Conservation (phyloP, 106 monocot species). For the Dioscorea zingiberensis region DNA sequence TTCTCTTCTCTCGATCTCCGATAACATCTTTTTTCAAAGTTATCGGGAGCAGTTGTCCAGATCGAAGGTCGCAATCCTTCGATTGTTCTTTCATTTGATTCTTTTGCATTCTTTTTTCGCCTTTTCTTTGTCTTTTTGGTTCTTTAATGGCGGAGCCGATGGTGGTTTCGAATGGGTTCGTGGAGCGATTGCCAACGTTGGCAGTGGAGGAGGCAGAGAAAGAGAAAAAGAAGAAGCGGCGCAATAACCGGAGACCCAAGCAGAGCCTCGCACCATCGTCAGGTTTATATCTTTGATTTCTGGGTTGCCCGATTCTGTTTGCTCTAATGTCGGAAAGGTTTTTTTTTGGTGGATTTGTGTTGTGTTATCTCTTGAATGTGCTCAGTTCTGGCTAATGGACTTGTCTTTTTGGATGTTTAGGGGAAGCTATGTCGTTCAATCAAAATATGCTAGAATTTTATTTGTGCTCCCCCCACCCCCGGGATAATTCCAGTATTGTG, state of each 20-base stretch:
- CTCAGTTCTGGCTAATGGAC: not conserved
- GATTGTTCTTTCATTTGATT: not conserved
- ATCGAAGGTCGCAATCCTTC: slow-evolving; percentile 29
- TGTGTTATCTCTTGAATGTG: not conserved
- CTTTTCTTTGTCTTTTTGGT: not conserved
- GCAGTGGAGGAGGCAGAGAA: slow-evolving; percentile 30
- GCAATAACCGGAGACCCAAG: slow-evolving; percentile 32
- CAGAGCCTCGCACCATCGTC: slow-evolving; percentile 9
- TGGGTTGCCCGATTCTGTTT: not conserved
- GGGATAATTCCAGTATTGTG: too few species aligned
- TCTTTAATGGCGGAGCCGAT: not conserved
- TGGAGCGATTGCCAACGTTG: too few species aligned
- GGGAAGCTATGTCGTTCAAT: not conserved
- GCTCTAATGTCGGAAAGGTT: not conserved
- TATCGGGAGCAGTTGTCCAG: slow-evolving; percentile 17
- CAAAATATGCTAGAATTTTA: not conserved
- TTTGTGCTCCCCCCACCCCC: not conserved
- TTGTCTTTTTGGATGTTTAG: not conserved
- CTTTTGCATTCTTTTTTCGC: not conserved
- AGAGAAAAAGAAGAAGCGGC: slow-evolving; percentile 38
- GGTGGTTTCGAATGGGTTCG: not conserved
- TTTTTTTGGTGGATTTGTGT: not conserved
- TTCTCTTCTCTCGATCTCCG: slow-evolving; percentile 3
- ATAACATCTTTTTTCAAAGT: slow-evolving; percentile 30
- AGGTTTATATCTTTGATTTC: slow-evolving; percentile 1